Evolutionary conservation across 495 filamentous ascomycete species (phyloP).

Genomic region (Ascodesmis nigricans): DNA sequence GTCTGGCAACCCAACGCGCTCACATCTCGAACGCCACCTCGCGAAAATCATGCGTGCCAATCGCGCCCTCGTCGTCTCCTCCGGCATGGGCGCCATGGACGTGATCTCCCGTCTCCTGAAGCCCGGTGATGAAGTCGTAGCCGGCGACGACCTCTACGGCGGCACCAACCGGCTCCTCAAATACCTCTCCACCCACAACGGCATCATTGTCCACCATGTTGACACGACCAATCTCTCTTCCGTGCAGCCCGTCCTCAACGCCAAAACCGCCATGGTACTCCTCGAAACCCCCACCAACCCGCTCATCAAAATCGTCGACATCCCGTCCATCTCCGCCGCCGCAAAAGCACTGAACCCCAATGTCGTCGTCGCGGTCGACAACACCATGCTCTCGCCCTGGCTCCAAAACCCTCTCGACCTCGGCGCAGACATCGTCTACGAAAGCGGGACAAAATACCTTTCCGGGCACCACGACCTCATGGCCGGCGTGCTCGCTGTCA

Average conservation of each 20-base stretch:
- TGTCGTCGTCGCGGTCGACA: constrained; percentile 79
- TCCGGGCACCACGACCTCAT: constrained; percentile 97
- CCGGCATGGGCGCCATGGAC: constrained; percentile 91
- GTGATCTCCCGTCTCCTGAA: constrained; percentile 85
- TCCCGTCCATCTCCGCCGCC: constrained; percentile 47
- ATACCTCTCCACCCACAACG: constrained; percentile 64
- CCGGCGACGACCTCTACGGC: constrained; percentile 90
- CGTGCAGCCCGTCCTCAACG: constrained; percentile 42
- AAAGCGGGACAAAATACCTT: constrained; percentile 92
- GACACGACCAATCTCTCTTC: constrained; percentile 60
- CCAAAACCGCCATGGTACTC: constrained; percentile 85
- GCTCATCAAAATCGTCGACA: constrained; percentile 91
- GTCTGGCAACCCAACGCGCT: constrained; percentile 87
- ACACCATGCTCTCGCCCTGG: constrained; percentile 94
- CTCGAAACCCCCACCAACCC: constrained; percentile 95
- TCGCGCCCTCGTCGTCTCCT: constrained; percentile 76
- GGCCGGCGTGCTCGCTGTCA: constrained; percentile 86
- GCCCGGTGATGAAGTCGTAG: constrained; percentile 90
- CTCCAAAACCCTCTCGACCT: constrained; percentile 80
- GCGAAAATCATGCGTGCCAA: constrained; percentile 96
- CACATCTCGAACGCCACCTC: constrained; percentile 86
- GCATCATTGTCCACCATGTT: constrained; percentile 85
- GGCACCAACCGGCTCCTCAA: constrained; percentile 87
- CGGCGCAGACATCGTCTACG: constrained; percentile 89
- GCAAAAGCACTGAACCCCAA: constrained; percentile 60